phyloP scores from a whole-genome alignment of 2,329 filamentous ascomycete genomes.

The Neofusicoccum kwambonambiense region DNA sequence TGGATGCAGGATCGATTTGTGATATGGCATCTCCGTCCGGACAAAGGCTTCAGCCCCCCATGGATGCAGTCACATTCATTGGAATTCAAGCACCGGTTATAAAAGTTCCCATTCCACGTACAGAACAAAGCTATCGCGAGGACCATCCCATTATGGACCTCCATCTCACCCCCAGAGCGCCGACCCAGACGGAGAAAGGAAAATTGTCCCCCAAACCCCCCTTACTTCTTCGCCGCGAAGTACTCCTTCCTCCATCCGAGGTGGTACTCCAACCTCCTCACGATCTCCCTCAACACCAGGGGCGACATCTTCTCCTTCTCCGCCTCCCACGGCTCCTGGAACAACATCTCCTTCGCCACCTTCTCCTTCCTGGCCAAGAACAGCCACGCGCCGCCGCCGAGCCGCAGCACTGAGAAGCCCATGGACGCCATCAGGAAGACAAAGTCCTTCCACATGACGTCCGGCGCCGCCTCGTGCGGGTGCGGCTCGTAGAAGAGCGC shows the following conservation, averaged over 20 bases:
- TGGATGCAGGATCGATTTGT: too few relatives aligned
- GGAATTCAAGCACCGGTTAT: too few relatives aligned
- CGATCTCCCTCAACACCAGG: not conserved
- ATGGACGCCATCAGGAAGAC: slow-evolving; percentile 34
- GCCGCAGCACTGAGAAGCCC: slow-evolving; percentile 31
- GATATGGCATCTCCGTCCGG: too few relatives aligned
- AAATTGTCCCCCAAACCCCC: not conserved
- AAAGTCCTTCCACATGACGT: slow-evolving; percentile 27
- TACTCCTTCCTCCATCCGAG: not conserved
- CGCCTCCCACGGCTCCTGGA: not conserved
- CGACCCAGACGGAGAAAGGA: too few relatives aligned
- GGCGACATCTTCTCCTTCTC: not conserved
- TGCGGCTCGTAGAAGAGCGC: not conserved
- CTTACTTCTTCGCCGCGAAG: not conserved
- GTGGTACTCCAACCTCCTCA: not conserved
- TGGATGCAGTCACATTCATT: too few relatives aligned
- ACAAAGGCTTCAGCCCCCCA: too few relatives aligned
- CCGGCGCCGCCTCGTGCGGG: too few relatives aligned
- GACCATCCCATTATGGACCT: too few relatives aligned
- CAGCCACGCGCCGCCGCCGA: not conserved
- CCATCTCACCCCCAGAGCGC: too few relatives aligned
- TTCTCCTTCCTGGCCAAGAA: not conserved
- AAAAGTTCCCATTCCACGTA: too few relatives aligned
- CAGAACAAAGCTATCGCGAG: too few relatives aligned
- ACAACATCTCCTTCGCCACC: too few relatives aligned